Conservation (phyloP, 306 rosid genomes). For the Echinosophora koreensis region DNA sequence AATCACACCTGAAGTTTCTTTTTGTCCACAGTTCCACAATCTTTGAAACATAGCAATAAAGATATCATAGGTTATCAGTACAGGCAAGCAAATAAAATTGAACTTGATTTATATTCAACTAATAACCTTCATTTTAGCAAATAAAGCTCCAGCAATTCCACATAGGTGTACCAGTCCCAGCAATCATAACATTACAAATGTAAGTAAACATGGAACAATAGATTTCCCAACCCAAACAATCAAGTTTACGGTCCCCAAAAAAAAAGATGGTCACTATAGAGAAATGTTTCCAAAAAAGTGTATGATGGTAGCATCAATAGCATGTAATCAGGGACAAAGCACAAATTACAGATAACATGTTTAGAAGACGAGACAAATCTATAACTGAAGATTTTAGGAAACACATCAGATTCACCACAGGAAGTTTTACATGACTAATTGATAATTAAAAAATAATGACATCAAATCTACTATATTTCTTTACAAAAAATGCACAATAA, state of each 20-base stretch:
- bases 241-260: not conserved
- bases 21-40: slow-evolving; percentile 98
- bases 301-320: not conserved
- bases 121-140: slow-evolving; percentile 7
- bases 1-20: slow-evolving; percentile 93
- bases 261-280: not conserved
- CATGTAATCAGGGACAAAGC: slow-evolving; percentile 30
- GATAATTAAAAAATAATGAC: not conserved
- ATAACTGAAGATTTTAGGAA: not conserved
- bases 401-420: not conserved
- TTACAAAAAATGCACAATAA: slow-evolving; percentile 10
- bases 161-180: slow-evolving; percentile 16
- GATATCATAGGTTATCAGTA: slow-evolving; percentile 28
- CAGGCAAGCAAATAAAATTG: slow-evolving; percentile 26
- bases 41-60: slow-evolving; percentile 55
- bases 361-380: slow-evolving; percentile 5
- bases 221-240: slow-evolving; percentile 4
- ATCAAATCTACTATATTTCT: not conserved
- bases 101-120: slow-evolving; percentile 21
- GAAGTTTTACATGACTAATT: slow-evolving; percentile 4
- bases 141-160: slow-evolving; percentile 6
- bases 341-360: slow-evolving; percentile 12
- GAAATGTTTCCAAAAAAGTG: not conserved
- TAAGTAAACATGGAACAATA: not conserved
- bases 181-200: not conserved